These are phyloP conservation scores for Claviceps sp. DNA, from an alignment of 2,329 filamentous ascomycete species.

Conservation along the genomic window DNA sequence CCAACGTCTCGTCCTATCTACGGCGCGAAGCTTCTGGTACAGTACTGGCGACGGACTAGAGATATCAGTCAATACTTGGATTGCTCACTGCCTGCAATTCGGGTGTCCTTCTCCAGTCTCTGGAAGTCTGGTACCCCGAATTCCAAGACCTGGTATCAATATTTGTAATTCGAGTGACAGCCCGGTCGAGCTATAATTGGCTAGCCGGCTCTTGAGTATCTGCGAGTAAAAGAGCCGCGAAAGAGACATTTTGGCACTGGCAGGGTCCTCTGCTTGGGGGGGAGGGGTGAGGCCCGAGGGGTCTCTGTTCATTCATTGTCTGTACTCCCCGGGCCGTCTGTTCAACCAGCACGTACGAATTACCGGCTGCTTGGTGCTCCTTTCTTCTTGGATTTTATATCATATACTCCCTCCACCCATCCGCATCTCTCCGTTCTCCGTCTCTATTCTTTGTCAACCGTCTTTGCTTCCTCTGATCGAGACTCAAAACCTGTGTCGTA, in stretches of 20 bases:
- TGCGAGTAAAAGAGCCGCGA: constrained; percentile 11
- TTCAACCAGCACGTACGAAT: constrained; percentile 6
- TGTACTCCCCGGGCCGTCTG: constrained; percentile 4
- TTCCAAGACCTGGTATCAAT: background rate
- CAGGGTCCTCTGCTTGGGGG: constrained; percentile 6
- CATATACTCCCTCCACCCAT: background rate
- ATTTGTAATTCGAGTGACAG: background rate
- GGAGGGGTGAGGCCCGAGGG: constrained; percentile 1
- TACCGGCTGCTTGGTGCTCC: constrained; percentile 5
- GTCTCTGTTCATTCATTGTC: constrained; percentile 1
- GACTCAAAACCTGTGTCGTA: background rate
- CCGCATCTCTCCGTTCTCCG: constrained; percentile 1
- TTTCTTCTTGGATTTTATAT: constrained; percentile 3
- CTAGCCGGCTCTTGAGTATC: background rate
- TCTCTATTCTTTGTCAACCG: background rate
- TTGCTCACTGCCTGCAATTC: background rate
- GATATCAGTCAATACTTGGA: background rate
- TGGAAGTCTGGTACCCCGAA: background rate
- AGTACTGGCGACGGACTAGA: background rate
- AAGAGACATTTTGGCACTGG: constrained; percentile 10
- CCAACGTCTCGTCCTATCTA: background rate
- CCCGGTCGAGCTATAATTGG: constrained; percentile 2
- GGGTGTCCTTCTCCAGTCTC: background rate
- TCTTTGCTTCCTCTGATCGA: background rate
- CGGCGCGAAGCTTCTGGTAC: background rate